Conservation (phyloP, 106 monocot genomes). For the Platanthera zijinensis region DNA sequence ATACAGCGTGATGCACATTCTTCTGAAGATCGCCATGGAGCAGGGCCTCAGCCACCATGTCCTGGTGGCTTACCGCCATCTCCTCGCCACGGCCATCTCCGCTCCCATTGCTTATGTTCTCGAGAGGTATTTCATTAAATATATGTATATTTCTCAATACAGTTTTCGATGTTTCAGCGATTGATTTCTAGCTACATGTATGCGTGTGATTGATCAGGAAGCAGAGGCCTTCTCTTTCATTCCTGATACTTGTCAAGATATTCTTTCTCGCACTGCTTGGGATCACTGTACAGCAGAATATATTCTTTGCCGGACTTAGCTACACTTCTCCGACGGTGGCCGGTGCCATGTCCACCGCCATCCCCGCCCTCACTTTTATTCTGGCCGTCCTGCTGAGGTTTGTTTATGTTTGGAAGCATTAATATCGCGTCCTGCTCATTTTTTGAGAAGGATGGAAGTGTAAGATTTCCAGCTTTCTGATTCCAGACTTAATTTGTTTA, state of each 20-base stretch:
- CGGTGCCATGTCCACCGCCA: conserved; percentile 27
- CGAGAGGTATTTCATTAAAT: conserved; percentile 42
- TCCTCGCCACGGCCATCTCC: conserved; percentile 39
- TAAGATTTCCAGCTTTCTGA: too few species aligned
- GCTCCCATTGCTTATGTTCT: conserved; percentile 30
- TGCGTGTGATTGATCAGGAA: conserved; percentile 27
- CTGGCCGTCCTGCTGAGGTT: conserved; percentile 35
- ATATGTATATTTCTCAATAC: neutral
- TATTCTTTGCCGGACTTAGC: conserved; percentile 38
- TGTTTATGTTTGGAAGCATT: neutral
- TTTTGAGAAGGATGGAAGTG: too few species aligned
- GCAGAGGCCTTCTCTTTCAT: conserved; percentile 16
- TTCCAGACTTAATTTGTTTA: too few species aligned
- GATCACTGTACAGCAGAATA: conserved; percentile 31
- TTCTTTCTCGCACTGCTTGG: conserved; percentile 39
- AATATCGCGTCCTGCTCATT: too few species aligned
- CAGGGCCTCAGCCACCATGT: conserved; percentile 35
- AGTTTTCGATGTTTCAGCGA: too few species aligned
- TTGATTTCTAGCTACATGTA: neutral
- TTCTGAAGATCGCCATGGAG: conserved; percentile 48
- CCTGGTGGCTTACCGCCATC: conserved; percentile 41
- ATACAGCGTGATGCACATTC: conserved; percentile 35
- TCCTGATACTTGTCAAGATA: conserved; percentile 24
- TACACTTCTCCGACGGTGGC: conserved; percentile 44
- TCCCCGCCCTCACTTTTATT: conserved; percentile 47